A percentile compares a stretch with the other conserved stretches of the same genome.
Conservation (phyloP, 257 asterid species). For the Solanum pimpinellifolium region DNA sequence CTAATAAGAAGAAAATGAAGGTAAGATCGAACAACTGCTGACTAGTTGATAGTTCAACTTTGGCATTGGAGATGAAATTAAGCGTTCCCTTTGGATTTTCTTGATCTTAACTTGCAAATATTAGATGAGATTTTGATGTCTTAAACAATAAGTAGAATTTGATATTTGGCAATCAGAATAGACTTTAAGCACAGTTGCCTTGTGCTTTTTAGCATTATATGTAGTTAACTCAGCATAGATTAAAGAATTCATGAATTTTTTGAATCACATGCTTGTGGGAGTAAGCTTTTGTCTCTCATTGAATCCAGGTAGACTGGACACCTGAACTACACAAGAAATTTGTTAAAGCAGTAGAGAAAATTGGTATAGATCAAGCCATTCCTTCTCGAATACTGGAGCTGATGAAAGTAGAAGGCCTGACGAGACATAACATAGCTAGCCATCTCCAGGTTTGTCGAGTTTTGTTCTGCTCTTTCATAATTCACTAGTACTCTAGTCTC, state of each 20-base stretch:
- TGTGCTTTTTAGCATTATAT: neutral
- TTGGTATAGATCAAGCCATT: conserved; percentile 44
- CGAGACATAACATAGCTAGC: conserved; percentile 42
- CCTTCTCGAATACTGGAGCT: conserved; percentile 45
- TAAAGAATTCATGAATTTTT: neutral
- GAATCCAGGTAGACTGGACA: conserved; percentile 40
- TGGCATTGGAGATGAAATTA: too few species aligned
- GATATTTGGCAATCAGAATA: neutral
- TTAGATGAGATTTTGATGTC: neutral
- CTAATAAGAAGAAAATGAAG: conserved; percentile 30
- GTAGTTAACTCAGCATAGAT: neutral
- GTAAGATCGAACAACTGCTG: conserved; percentile 6
- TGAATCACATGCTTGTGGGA: neutral
- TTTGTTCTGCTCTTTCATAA: neutral
- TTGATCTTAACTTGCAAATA: neutral
- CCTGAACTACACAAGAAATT: conserved; percentile 42
- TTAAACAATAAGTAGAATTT: neutral
- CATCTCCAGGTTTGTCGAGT: conserved; percentile 34
- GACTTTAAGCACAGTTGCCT: neutral
- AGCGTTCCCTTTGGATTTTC: neutral
- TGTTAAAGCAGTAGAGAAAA: conserved; percentile 40
- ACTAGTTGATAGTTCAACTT: neutral
- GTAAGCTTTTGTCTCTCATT: neutral
- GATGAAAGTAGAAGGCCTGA: conserved; percentile 44
- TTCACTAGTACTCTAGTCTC: neutral